Evolutionary conservation across 2,329 filamentous ascomycete species (phyloP).

Genomic region (Mariannaea elegans): DNA sequence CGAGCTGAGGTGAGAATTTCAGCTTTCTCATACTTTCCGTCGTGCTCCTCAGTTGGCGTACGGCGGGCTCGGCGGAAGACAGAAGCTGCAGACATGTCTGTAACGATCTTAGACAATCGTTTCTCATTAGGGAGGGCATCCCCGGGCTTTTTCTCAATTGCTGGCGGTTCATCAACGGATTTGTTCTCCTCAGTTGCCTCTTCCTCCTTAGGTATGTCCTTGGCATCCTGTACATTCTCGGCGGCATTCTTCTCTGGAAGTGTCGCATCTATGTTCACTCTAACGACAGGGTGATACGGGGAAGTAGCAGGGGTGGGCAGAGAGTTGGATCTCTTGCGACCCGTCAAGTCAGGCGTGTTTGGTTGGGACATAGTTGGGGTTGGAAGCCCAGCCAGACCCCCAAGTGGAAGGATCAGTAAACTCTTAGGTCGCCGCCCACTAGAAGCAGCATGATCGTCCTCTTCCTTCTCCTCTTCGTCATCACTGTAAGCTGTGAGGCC

Average conservation of each 20-base stretch:
- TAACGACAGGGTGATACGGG: constrained; percentile 30
- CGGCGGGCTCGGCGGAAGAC: constrained; percentile 26
- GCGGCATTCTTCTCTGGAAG: background rate
- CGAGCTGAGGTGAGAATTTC: constrained; percentile 66
- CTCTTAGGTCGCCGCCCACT: constrained; percentile 57
- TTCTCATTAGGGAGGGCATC: constrained; percentile 28
- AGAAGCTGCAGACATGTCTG: constrained; percentile 17
- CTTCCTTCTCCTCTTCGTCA: constrained; percentile 63
- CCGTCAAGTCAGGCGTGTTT: constrained; percentile 45
- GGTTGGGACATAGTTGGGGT: constrained; percentile 47
- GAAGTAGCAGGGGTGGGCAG: constrained; percentile 38
- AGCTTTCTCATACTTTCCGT: constrained; percentile 64
- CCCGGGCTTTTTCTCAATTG: constrained; percentile 19
- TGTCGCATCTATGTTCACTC: constrained; percentile 24
- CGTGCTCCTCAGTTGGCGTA: constrained; percentile 49
- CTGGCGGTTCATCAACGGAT: constrained; percentile 13
- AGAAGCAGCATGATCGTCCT: constrained; percentile 39
- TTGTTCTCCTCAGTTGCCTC: constrained; percentile 8
- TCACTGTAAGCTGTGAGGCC: constrained; percentile 71
- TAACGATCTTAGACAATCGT: constrained; percentile 38
- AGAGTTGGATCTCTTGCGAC: constrained; percentile 46
- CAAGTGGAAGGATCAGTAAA: constrained; percentile 37
- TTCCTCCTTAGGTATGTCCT: constrained; percentile 18
- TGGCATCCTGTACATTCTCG: constrained; percentile 14
- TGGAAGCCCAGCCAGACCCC: constrained; percentile 41